phyloP scores from a whole-genome alignment of 1,284 basidiomycete genomes.

The Cryptococcus sp. region DNA sequence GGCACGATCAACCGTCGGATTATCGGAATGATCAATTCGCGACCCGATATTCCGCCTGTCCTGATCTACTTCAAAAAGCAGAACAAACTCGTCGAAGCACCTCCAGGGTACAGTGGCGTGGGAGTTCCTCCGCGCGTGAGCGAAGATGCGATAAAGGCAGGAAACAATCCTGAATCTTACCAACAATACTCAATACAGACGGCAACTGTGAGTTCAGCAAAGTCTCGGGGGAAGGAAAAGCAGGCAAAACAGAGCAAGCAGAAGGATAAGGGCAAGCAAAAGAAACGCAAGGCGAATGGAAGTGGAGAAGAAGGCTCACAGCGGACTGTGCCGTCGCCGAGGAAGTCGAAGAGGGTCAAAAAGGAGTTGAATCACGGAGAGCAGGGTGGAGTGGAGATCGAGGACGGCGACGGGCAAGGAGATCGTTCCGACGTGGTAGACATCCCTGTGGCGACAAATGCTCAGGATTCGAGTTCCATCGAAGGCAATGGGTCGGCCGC shows the following conservation, averaged over 20 bases:
- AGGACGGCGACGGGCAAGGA: no score
- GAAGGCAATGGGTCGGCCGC: no score
- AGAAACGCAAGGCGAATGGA: slow-evolving; percentile 8
- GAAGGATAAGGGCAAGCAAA: slow-evolving; percentile 6
- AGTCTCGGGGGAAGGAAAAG: slow-evolving; percentile 8
- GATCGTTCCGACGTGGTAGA: no score
- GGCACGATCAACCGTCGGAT: slow-evolving; percentile 36
- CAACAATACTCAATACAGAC: slow-evolving; percentile 15
- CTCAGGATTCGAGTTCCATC: no score
- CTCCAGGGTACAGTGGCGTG: slow-evolving; percentile 31
- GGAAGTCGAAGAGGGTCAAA: slow-evolving; percentile 8
- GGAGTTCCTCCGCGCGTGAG: slow-evolving; percentile 31
- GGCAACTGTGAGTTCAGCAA: slow-evolving; percentile 4
- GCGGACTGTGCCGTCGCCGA: no score
- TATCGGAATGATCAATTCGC: slow-evolving; percentile 27
- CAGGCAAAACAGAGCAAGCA: slow-evolving; percentile 6
- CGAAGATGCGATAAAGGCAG: slow-evolving; percentile 21
- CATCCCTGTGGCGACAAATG: no score
- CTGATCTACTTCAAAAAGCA: slow-evolving; percentile 30
- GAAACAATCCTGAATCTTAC: slow-evolving; percentile 30
- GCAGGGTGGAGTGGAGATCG: not conserved
- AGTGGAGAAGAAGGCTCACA: slow-evolving; percentile 1
- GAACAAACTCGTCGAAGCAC: slow-evolving; percentile 32
- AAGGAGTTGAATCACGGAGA: slow-evolving; percentile 5
- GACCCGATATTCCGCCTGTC: slow-evolving; percentile 31